phyloP scores from a whole-genome alignment of 1,284 basidiomycete species.

The Porogramme epimiltina region DNA sequence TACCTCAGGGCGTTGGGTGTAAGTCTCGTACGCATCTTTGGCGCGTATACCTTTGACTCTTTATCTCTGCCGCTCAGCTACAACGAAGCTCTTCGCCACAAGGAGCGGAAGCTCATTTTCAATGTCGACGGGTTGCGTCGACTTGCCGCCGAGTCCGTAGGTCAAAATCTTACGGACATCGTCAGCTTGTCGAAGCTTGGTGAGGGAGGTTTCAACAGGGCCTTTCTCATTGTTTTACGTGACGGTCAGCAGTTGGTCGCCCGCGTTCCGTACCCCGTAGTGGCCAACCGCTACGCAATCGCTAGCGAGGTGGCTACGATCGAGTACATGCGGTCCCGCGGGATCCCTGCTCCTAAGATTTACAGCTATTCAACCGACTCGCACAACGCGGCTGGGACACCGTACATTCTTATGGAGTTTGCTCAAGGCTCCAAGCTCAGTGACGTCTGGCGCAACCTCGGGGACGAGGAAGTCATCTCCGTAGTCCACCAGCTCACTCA shows the following conservation, averaged over 20 bases:
- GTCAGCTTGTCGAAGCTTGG: constrained; percentile 40
- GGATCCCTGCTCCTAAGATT: constrained; percentile 48
- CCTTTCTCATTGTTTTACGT: constrained; percentile 47
- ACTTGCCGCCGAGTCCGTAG: constrained; percentile 49
- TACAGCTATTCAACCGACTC: constrained; percentile 50
- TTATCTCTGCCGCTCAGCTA: constrained; percentile 34
- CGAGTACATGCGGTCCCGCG: constrained; percentile 45
- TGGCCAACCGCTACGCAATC: constrained; percentile 44
- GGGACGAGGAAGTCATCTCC: constrained; percentile 43
- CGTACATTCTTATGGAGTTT: constrained; percentile 58
- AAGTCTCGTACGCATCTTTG: constrained; percentile 34
- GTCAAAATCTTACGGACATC: constrained; percentile 36
- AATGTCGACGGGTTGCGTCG: constrained; percentile 42
- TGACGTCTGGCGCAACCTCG: constrained; percentile 45
- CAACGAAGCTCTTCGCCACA: constrained; percentile 46
- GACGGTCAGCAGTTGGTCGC: constrained; percentile 47
- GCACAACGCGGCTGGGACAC: constrained; percentile 51
- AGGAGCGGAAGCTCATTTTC: constrained; percentile 45
- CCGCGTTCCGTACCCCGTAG: constrained; percentile 49
- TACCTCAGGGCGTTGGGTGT: constrained; percentile 45
- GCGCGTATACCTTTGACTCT: constrained; percentile 28
- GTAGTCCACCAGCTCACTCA: constrained; percentile 45
- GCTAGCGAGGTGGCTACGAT: constrained; percentile 58
- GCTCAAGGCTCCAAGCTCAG: constrained; percentile 44
- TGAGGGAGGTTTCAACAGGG: constrained; percentile 47